Percentiles rank a stretch among this genome's conserved stretches.
These are phyloP conservation scores for Colletotrichum sp. DNA, from an alignment of 2,329 filamentous ascomycete genomes.

Conservation along the genomic window DNA sequence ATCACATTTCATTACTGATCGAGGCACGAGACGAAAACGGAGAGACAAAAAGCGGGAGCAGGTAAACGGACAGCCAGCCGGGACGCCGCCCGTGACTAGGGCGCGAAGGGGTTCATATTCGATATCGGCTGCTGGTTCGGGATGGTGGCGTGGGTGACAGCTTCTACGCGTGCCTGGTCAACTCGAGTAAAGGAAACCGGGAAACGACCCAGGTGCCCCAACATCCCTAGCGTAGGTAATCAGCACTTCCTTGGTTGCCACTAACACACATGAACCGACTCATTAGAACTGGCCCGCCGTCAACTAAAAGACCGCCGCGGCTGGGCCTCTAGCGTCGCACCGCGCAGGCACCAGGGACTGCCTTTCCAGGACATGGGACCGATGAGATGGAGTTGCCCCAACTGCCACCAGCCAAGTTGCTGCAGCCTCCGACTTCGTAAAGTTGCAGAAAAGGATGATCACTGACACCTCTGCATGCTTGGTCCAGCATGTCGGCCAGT, in stretches of 20 bases:
- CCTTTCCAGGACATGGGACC: conserved; percentile 3
- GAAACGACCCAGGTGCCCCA: neutral
- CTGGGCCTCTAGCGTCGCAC: neutral
- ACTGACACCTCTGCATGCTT: neutral
- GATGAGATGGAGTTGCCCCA: neutral
- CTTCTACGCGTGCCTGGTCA: neutral
- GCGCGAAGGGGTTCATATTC: conserved; percentile 4
- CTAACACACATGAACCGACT: conserved; percentile 1
- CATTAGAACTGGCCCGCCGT: neutral
- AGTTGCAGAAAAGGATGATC: neutral
- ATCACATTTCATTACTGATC: neutral
- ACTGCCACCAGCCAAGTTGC: neutral
- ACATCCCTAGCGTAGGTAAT: neutral
- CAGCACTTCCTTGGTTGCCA: neutral
- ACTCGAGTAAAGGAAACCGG: neutral
- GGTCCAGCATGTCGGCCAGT: neutral
- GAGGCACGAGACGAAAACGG: neutral
- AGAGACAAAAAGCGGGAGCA: neutral
- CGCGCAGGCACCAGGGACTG: neutral
- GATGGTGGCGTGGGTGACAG: neutral
- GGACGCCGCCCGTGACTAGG: neutral
- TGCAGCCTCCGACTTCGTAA: neutral
- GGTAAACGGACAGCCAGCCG: neutral
- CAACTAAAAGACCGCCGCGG: neutral
- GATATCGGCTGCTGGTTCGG: neutral